Percentiles rank a stretch among this genome's conserved stretches.
Conservation (phyloP, 495 filamentous ascomycete species). For the Penicillium coffeae region DNA sequence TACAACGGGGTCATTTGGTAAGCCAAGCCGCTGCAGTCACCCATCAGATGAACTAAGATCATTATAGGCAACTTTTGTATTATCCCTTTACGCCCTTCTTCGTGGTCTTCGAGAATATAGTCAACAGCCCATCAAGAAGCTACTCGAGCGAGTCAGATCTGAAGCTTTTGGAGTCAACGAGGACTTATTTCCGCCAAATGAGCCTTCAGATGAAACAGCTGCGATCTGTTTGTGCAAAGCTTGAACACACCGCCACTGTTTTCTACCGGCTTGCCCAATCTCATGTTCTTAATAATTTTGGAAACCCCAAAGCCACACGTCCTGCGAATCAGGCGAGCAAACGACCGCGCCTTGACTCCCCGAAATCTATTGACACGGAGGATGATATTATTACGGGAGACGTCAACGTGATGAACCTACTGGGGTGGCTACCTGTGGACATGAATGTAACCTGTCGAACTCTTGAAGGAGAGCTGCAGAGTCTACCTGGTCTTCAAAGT, state of each 20-base stretch:
- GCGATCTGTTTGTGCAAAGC: conserved; percentile 4
- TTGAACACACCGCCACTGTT: conserved; percentile 9
- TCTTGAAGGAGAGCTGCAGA: conserved; percentile 5
- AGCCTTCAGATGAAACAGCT: conserved; percentile 8
- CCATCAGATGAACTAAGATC: not conserved
- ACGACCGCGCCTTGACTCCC: not conserved
- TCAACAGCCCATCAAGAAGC: not conserved
- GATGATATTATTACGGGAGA: not conserved
- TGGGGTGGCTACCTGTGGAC: conserved; percentile 7
- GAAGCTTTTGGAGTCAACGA: conserved; percentile 1
- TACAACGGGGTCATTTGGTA: conserved; percentile 21
- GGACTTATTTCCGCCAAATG: conserved; percentile 8
- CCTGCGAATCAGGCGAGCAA: not conserved
- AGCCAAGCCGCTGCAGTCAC: not conserved
- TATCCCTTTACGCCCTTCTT: conserved; percentile 21
- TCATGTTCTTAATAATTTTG: not conserved
- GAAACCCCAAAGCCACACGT: not conserved
- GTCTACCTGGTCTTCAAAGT: not conserved
- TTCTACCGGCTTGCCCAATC: conserved; percentile 11
- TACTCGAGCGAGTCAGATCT: conserved; percentile 6
- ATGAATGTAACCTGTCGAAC: conserved; percentile 5
- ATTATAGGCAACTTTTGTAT: conserved; percentile 20
- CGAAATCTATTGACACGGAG: not conserved
- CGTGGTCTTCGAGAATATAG: conserved; percentile 13
- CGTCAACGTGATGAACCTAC: not conserved